Evolutionary conservation across 352 stramenopile species (phyloP).

Genomic region (Phytopythium boreale): DNA sequence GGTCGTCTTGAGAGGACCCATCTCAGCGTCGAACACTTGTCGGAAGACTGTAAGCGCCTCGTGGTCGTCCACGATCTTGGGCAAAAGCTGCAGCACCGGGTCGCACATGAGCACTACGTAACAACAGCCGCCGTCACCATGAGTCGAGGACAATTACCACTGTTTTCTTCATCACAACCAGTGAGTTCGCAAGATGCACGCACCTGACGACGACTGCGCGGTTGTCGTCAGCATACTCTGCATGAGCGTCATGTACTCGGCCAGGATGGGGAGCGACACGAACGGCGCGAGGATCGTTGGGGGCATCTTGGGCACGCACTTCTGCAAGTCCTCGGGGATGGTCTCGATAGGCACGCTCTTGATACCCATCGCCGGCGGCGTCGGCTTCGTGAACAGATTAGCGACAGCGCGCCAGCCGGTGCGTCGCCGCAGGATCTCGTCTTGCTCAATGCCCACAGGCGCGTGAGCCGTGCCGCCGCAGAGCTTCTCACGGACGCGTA

Average conservation of each 20-base stretch:
- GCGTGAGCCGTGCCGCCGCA: conserved; percentile 64
- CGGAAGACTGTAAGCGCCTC: conserved; percentile 61
- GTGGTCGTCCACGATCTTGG: conserved; percentile 69
- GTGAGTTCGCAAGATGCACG: neutral
- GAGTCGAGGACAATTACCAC: neutral
- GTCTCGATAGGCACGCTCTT: conserved; percentile 60
- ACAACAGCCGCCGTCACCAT: neutral
- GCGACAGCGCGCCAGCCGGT: conserved; percentile 71
- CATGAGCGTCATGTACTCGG: conserved; percentile 74
- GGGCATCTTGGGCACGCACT: conserved; percentile 54
- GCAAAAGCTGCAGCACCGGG: conserved; percentile 63
- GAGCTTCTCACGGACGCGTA: conserved; percentile 52
- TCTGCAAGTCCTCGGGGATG: conserved; percentile 47
- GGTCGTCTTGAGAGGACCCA: conserved; percentile 30
- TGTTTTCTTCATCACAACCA: neutral
- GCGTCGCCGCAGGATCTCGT: conserved; percentile 63
- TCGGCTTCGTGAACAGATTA: conserved; percentile 58
- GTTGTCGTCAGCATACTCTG: conserved; percentile 44
- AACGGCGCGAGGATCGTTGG: conserved; percentile 67
- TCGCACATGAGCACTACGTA: conserved; percentile 49
- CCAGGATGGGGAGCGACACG: conserved; percentile 55
- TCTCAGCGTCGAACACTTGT: conserved; percentile 52
- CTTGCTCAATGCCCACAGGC: conserved; percentile 68
- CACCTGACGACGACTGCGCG: conserved; percentile 39
- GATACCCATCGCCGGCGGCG: conserved; percentile 51